phyloP scores from a whole-genome alignment of 2,329 filamentous ascomycete genomes.

The Furcasterigmium sp. region DNA sequence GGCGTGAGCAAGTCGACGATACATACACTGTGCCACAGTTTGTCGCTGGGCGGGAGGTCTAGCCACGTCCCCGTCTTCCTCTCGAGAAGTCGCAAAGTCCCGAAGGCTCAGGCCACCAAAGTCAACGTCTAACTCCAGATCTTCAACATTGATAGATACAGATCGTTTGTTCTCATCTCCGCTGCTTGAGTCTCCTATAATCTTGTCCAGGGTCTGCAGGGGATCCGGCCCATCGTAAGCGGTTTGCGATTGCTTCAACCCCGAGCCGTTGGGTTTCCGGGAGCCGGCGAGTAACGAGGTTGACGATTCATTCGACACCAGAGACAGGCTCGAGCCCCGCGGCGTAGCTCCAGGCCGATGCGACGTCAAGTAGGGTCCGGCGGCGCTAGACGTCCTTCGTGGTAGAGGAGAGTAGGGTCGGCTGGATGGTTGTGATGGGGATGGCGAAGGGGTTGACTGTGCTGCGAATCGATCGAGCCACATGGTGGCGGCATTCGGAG shows the following conservation, averaged over 20 bases:
- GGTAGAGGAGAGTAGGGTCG: conserved; percentile 69
- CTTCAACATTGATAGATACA: conserved; percentile 13
- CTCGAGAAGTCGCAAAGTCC: conserved; percentile 52
- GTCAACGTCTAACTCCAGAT: conserved; percentile 64
- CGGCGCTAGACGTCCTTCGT: conserved; percentile 60
- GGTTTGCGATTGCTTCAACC: conserved; percentile 54
- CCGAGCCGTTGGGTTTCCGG: conserved; percentile 62
- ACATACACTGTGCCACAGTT: conserved; percentile 67
- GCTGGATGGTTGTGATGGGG: conserved; percentile 46
- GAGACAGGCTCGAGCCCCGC: conserved; percentile 71
- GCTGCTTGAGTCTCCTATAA: conserved; percentile 31
- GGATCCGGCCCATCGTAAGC: conserved; percentile 59
- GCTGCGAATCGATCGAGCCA: conserved; percentile 86
- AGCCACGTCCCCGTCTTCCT: conserved; percentile 15
- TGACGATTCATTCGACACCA: conserved; percentile 72
- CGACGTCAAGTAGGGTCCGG: conserved; percentile 63
- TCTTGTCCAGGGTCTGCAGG: conserved; percentile 57
- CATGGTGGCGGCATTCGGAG: conserved; percentile 43
- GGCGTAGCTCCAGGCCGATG: conserved; percentile 64
- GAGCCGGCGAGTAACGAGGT: conserved; percentile 65
- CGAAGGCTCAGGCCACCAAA: conserved; percentile 74
- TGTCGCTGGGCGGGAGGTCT: conserved; percentile 43
- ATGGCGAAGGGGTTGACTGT: conserved; percentile 57
- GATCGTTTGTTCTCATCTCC: conserved; percentile 12
- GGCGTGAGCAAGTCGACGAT: not conserved